A percentile compares a stretch with the other conserved stretches of the same genome.
Evolutionary conservation across 2,329 filamentous ascomycete species (phyloP).

Genomic region (Phoma sp.): DNA sequence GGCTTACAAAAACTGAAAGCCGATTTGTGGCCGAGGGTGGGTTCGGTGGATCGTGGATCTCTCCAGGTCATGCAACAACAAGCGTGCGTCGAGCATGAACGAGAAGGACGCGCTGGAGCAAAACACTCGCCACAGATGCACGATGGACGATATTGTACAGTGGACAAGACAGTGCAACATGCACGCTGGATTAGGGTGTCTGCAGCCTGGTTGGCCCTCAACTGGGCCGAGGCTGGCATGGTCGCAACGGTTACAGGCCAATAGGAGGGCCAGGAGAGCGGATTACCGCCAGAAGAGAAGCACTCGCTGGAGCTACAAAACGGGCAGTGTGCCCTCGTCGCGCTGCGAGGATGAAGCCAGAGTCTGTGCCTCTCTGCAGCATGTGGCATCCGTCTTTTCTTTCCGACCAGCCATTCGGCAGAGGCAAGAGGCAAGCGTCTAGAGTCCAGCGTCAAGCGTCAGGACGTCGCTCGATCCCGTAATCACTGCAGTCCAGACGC

Average conservation of each 20-base stretch:
- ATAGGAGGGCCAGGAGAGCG: constrained; percentile 12
- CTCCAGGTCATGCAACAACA: constrained; percentile 9
- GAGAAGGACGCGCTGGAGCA: background rate
- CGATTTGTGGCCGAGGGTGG: constrained; percentile 16
- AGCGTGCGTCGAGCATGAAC: background rate
- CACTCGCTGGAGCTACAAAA: constrained; percentile 11
- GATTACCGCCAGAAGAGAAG: background rate
- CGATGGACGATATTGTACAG: background rate
- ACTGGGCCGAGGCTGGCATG: background rate
- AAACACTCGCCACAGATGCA: background rate
- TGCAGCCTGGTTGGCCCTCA: constrained; percentile 19
- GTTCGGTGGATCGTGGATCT: constrained; percentile 1
- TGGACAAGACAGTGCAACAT: background rate
- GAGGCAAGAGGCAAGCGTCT: too few species aligned
- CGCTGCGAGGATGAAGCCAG: background rate
- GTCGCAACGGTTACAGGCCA: background rate
- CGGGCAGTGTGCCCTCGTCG: background rate
- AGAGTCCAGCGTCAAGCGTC: background rate
- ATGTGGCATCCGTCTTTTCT: constrained; percentile 5
- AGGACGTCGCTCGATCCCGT: constrained; percentile 23
- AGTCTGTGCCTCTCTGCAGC: background rate
- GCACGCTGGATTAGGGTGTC: background rate
- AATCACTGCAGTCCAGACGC: constrained; percentile 31
- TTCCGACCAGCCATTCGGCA: constrained; percentile 17
- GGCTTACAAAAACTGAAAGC: constrained; percentile 10